phyloP scores from a whole-genome alignment of 192 early-diverging fungal species.

The Backusella westeae region DNA sequence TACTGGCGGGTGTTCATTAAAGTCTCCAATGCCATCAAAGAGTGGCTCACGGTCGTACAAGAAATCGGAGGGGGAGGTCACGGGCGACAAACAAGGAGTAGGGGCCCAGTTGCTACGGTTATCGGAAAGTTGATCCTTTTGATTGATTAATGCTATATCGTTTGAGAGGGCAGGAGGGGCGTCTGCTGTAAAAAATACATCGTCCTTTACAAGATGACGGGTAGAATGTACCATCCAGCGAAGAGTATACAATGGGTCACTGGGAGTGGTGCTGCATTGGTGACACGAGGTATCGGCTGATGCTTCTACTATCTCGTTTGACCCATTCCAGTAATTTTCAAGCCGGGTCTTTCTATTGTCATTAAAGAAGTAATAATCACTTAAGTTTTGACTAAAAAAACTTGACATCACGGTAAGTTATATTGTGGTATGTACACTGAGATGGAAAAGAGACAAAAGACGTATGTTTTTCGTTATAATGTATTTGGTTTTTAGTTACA shows the following conservation, averaged over 20 bases:
- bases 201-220: slow-evolving; percentile 17
- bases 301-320: background rate
- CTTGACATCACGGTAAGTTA: background rate
- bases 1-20: background rate
- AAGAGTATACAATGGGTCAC: background rate
- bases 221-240: background rate
- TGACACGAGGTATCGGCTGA: slow-evolving; percentile 5
- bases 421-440: background rate
- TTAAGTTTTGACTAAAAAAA: background rate
- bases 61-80: slow-evolving; percentile 19
- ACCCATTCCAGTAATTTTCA: background rate
- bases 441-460: background rate
- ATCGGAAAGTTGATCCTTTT: background rate
- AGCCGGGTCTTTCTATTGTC: background rate
- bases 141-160: background rate
- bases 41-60: slow-evolving; percentile 21
- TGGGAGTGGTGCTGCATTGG: background rate
- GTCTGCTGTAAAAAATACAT: slow-evolving; percentile 6
- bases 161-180: background rate
- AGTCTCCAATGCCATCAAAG: slow-evolving; percentile 25
- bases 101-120: slow-evolving; percentile 7
- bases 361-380: background rate
- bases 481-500: background rate
- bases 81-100: slow-evolving; percentile 20
- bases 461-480: background rate